phyloP scores from a whole-genome alignment of 2,329 filamentous ascomycete species.

The Grosmannia penicillata region DNA sequence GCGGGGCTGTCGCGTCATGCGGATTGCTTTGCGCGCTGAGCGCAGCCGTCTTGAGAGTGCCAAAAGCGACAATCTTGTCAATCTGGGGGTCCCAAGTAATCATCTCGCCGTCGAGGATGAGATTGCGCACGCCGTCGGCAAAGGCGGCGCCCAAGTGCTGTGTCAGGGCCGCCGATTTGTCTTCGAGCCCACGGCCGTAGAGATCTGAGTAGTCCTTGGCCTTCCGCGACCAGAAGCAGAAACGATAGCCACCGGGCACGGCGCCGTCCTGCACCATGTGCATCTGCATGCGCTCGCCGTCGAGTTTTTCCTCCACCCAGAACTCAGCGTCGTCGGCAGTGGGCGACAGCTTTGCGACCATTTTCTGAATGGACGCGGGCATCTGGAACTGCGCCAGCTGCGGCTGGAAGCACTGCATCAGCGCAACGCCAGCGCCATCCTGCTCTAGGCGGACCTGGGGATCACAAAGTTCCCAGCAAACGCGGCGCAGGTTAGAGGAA shows the following conservation, averaged over 20 bases:
- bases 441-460: constrained; percentile 57
- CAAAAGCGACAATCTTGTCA: constrained; percentile 78
- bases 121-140: constrained; percentile 58
- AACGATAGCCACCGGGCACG: constrained; percentile 54
- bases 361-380: constrained; percentile 59
- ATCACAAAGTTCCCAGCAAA: constrained; percentile 88
- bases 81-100: constrained; percentile 88
- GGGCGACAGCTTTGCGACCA: constrained; percentile 52
- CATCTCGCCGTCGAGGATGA: constrained; percentile 97
- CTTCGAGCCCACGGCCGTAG: constrained; percentile 65
- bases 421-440: constrained; percentile 56
- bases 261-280: constrained; percentile 67
- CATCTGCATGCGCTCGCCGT: constrained; percentile 93
- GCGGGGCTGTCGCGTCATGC: constrained; percentile 44
- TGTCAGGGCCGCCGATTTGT: constrained; percentile 64
- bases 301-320: constrained; percentile 96
- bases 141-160: constrained; percentile 69
- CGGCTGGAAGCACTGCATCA: constrained; percentile 95
- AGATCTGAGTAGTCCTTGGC: constrained; percentile 94
- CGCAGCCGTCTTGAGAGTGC: constrained; percentile 84
- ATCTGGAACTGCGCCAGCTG: constrained; percentile 89
- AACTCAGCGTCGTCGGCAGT: constrained; percentile 62
- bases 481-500: constrained; percentile 74
- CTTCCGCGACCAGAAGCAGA: constrained; percentile 89
- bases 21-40: constrained; percentile 64